These are phyloP conservation scores for Cubamyces lactineus DNA, from an alignment of 768 basidiomycete species.

Conservation along the genomic window DNA sequence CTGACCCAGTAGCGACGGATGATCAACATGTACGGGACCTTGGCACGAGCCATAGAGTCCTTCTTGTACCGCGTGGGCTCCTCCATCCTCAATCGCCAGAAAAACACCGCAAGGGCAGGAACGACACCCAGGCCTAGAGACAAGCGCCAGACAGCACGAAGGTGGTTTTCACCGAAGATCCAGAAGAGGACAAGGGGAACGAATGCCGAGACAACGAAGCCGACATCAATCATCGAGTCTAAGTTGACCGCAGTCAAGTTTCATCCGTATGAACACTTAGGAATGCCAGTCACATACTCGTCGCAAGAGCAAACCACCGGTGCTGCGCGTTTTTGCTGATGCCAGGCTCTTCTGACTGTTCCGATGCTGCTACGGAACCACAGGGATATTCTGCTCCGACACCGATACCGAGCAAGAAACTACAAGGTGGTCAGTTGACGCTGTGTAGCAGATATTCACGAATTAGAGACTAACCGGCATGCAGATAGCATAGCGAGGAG, in stretches of 20 bases:
- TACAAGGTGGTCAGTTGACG: constrained; percentile 30
- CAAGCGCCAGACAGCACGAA: constrained; percentile 85
- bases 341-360: constrained; percentile 84
- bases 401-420: constrained; percentile 88
- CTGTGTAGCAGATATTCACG: neutral
- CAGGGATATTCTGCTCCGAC: constrained; percentile 91
- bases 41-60: constrained; percentile 76
- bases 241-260: constrained; percentile 15
- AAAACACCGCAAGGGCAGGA: constrained; percentile 78
- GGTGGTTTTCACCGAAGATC: constrained; percentile 84
- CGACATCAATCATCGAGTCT: constrained; percentile 87
- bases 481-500: constrained; percentile 78
- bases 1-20: constrained; percentile 79
- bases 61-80: constrained; percentile 76
- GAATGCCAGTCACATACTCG: constrained; percentile 56
- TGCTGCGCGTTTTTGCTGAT: constrained; percentile 83
- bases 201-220: constrained; percentile 79
- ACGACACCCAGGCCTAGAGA: constrained; percentile 84
- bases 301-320: constrained; percentile 85
- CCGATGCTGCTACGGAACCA: constrained; percentile 86
- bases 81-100: constrained; percentile 86
- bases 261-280: neutral
- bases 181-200: constrained; percentile 85
- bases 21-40: constrained; percentile 77
- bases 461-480: constrained; percentile 58